These are phyloP conservation scores for Whalleya microplaca DNA, from an alignment of 2,329 filamentous ascomycete species.

Conservation along the genomic window DNA sequence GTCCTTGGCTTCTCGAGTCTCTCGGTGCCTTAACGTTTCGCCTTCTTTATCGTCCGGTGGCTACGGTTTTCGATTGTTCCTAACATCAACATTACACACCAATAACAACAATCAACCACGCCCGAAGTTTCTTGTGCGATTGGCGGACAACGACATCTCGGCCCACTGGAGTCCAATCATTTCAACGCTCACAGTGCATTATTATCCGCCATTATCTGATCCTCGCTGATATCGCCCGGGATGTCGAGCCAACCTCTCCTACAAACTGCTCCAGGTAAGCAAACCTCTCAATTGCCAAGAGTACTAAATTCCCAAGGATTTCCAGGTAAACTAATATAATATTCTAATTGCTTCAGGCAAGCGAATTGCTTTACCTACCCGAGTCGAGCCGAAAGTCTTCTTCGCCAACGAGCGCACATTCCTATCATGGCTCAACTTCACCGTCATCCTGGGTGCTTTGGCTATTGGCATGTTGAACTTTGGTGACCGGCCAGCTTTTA, in stretches of 20 bases:
- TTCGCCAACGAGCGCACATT: conserved; percentile 99
- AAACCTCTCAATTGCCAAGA: conserved; percentile 9
- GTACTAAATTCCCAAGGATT: conserved; percentile 16
- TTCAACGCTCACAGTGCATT: neutral
- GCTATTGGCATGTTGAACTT: conserved; percentile 98
- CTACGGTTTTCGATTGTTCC: neutral
- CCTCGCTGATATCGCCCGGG: conserved; percentile 7
- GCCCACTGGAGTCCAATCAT: neutral
- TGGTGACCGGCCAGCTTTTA: conserved; percentile 90
- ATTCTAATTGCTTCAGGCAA: conserved; percentile 68
- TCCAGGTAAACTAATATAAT: conserved; percentile 7
- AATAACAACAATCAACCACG: neutral
- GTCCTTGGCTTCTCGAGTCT: conserved; percentile 8
- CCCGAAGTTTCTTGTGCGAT: neutral
- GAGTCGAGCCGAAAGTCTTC: conserved; percentile 99
- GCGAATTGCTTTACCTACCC: conserved; percentile 95
- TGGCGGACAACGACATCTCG: neutral
- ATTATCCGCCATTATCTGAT: conserved; percentile 4
- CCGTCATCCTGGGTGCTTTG: conserved; percentile 94
- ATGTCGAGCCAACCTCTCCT: conserved; percentile 98
- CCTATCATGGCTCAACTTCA: conserved; percentile 99
- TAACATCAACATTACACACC: conserved; percentile 9
- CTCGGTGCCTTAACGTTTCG: conserved; percentile 5
- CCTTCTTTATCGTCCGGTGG: neutral
- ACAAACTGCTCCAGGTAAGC: conserved; percentile 83